These are phyloP conservation scores for Poronia punctata DNA, from an alignment of 495 filamentous ascomycete species.

Conservation along the genomic window DNA sequence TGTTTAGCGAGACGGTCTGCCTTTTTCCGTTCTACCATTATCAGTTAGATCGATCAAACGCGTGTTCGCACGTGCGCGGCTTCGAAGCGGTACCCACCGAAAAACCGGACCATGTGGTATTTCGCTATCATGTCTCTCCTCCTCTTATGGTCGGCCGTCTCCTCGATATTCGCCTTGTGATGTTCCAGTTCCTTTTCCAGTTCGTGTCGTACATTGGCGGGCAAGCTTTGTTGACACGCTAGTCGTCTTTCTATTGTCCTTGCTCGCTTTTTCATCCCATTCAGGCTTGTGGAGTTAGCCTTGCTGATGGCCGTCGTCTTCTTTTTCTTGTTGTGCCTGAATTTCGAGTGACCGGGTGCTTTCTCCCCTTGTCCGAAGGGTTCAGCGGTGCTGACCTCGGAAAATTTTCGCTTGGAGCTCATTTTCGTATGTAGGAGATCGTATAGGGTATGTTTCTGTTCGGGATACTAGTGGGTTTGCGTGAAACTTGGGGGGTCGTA, in stretches of 20 bases:
- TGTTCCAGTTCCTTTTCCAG: conserved; percentile 74
- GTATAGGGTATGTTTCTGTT: neutral
- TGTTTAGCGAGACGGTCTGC: conserved; percentile 63
- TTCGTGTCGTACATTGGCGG: conserved; percentile 65
- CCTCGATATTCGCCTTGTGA: conserved; percentile 63
- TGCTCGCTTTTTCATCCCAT: conserved; percentile 51
- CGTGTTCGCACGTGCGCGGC: neutral
- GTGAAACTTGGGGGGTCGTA: no score
- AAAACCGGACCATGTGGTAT: conserved; percentile 94
- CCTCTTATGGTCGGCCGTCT: conserved; percentile 47
- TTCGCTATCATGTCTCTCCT: conserved; percentile 70
- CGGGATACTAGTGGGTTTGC: no score
- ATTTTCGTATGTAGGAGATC: conserved; percentile 11
- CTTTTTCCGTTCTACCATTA: conserved; percentile 70
- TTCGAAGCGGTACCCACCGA: conserved; percentile 53
- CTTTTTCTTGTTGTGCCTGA: conserved; percentile 28
- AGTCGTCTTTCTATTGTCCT: conserved; percentile 58
- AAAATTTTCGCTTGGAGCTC: conserved; percentile 27
- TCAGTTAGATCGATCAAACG: neutral
- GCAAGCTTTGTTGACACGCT: conserved; percentile 49
- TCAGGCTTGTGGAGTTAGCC: conserved; percentile 24
- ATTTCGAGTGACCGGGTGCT: no score
- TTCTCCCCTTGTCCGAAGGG: no score
- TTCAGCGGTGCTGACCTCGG: conserved; percentile 21
- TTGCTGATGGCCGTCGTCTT: conserved; percentile 24